Evolutionary conservation across 192 early-diverging fungal species (phyloP).

Genomic region (Linnemannia zychae): DNA sequence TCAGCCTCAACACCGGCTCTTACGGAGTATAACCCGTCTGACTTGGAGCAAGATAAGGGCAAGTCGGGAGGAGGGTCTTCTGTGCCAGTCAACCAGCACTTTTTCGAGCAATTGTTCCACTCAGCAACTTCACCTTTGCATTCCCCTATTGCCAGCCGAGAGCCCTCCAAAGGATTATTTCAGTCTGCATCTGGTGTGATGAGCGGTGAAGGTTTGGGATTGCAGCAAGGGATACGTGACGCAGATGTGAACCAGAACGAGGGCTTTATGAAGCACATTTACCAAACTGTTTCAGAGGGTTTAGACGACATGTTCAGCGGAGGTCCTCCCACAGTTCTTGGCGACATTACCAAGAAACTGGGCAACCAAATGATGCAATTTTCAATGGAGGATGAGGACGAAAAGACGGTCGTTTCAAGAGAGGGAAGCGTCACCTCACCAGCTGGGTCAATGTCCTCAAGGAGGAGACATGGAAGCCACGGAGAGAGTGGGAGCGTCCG

Average conservation of each 20-base stretch:
- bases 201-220: background rate
- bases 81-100: slow-evolving; percentile 16
- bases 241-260: slow-evolving; percentile 25
- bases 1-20: background rate
- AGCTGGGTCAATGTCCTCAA: background rate
- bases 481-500: slow-evolving; percentile 22
- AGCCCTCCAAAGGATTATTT: slow-evolving; percentile 1
- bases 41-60: slow-evolving; percentile 3
- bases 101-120: slow-evolving; percentile 49
- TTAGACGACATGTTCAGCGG: slow-evolving; percentile 79
- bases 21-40: slow-evolving; percentile 16
- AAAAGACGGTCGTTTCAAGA: background rate
- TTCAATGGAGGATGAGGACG: slow-evolving; percentile 41
- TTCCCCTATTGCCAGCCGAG: slow-evolving; percentile 11
- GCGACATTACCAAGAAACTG: slow-evolving; percentile 77
- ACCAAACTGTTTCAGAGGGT: slow-evolving; percentile 80
- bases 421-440: background rate
- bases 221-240: background rate
- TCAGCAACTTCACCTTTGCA: slow-evolving; percentile 30
- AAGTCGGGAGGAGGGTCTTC: background rate
- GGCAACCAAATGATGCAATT: slow-evolving; percentile 72
- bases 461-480: slow-evolving; percentile 20
- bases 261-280: slow-evolving; percentile 75
- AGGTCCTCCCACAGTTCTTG: slow-evolving; percentile 72
- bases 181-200: background rate